Conservation (phyloP, 2,329 filamentous ascomycete genomes). For the Metarhizium guizhouense region DNA sequence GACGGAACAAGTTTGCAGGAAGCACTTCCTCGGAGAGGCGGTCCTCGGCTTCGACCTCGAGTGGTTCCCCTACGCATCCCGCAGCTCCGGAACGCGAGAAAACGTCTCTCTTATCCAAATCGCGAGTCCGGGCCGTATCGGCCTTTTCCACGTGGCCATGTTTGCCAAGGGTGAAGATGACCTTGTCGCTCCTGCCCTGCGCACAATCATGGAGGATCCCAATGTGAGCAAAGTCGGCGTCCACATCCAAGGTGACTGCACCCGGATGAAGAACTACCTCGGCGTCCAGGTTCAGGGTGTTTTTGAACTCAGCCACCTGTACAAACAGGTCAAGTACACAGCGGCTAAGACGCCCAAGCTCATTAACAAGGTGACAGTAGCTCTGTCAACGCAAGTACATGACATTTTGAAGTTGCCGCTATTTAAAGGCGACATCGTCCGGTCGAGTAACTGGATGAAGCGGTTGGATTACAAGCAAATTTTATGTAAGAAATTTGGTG, state of each 20-base stretch:
- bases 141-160: slow-evolving; percentile 69
- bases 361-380: slow-evolving; percentile 60
- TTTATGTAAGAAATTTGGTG: slow-evolving; percentile 44
- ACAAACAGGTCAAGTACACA: slow-evolving; percentile 65
- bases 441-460: slow-evolving; percentile 66
- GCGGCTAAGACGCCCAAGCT: slow-evolving; percentile 34
- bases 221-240: slow-evolving; percentile 70
- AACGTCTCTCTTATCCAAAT: slow-evolving; percentile 80
- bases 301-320: slow-evolving; percentile 76
- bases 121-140: slow-evolving; percentile 67
- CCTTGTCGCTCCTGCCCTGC: slow-evolving; percentile 63
- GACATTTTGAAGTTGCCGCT: slow-evolving; percentile 66
- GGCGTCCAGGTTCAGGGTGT: slow-evolving; percentile 55
- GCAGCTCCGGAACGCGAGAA: slow-evolving; percentile 42
- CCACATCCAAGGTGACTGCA: slow-evolving; percentile 60
- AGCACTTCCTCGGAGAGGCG: slow-evolving; percentile 58
- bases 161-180: slow-evolving; percentile 41
- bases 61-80: slow-evolving; percentile 54
- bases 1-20: slow-evolving; percentile 55
- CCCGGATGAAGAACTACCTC: slow-evolving; percentile 58
- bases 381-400: slow-evolving; percentile 60
- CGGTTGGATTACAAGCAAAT: slow-evolving; percentile 56
- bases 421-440: slow-evolving; percentile 61
- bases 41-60: slow-evolving; percentile 87
- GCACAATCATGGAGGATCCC: slow-evolving; percentile 61